Base-by-base conservation (phyloP, 192 early-diverging fungal genomes). In the Entomortierella chlamydospora region DNA sequence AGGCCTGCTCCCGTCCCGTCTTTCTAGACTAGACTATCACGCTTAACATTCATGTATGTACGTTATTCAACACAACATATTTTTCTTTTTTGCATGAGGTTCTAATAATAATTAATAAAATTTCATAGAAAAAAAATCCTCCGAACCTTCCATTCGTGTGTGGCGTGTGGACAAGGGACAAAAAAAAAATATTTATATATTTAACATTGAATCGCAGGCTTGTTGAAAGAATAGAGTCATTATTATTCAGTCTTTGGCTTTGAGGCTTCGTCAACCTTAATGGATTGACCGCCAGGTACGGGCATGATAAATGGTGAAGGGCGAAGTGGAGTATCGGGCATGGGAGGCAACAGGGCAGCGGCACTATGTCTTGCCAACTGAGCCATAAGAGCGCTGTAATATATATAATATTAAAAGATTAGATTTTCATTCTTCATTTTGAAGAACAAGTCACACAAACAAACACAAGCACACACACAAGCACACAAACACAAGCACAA, bases 291-390 rank as follows among this genome's bases (percentile, higher is more conserved):
- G 15, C 67, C 68, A 60, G 67, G 74, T 20, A 79, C 73, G 15
- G 67, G 17, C 73, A 78, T 78, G 26, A 78, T 61, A 58, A 78
- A 78, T 4, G 73, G 73, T 42, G 56, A 59, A 52, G 73, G 73
- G 55, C 73, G 65, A 42, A 78, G 57, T 26, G 82, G 82, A 30
- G 79, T 59, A 67, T 73, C 70, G 37, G 77, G 56, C 68, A 86
- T 85, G 22, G 73, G 61, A 20, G 90, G 85, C 28, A 93, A 64
- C 49, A 87, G 65, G 8, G 76, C 37, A 1, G 84, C 72, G 15
- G 89, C 90, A 47, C 81, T 64, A 22, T 87, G 73, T 57, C 92
- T 83, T 67, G 90, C 76, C 62, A 90, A 73, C 71, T 93, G 92
- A 63, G 84, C 85, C 64, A 93, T 64, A 15, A 89, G 65, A 2